phyloP scores from a whole-genome alignment of 2,329 filamentous ascomycete genomes.

The Microsporum canis region DNA sequence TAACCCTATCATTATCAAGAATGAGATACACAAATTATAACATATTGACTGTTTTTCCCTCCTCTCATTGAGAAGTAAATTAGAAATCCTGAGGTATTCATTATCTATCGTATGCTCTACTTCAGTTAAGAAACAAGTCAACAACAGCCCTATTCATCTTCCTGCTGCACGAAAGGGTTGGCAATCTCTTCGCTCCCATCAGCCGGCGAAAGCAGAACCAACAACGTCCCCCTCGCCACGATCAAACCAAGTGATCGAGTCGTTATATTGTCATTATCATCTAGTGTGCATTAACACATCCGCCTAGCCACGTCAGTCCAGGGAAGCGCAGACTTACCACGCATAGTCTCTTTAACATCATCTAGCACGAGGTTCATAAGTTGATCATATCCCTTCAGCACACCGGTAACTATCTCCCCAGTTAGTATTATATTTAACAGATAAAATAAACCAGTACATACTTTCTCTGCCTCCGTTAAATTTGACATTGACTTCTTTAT shows the following conservation, averaged over 20 bases:
- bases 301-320: too few species aligned
- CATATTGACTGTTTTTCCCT: background rate
- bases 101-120: background rate
- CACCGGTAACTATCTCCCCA: constrained; percentile 61
- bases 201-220: constrained; percentile 83
- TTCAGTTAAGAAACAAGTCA: background rate
- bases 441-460: constrained; percentile 26
- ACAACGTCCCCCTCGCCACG: constrained; percentile 80
- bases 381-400: constrained; percentile 89
- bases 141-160: constrained; percentile 37
- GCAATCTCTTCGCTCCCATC: constrained; percentile 93
- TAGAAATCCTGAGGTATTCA: background rate
- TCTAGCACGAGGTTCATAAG: constrained; percentile 97
- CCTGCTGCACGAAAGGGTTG: constrained; percentile 75
- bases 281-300: constrained; percentile 37
- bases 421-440: background rate
- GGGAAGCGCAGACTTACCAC: constrained; percentile 49
- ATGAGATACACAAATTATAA: background rate
- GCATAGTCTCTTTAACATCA: constrained; percentile 79
- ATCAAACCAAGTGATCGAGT: constrained; percentile 72
- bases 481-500: constrained; percentile 90
- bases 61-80: background rate
- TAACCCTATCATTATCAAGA: background rate
- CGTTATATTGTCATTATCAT: constrained; percentile 83
- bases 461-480: constrained; percentile 92